Conservation (phyloP, 1,139 yeast genomes). For the Kazachstania sp. region DNA sequence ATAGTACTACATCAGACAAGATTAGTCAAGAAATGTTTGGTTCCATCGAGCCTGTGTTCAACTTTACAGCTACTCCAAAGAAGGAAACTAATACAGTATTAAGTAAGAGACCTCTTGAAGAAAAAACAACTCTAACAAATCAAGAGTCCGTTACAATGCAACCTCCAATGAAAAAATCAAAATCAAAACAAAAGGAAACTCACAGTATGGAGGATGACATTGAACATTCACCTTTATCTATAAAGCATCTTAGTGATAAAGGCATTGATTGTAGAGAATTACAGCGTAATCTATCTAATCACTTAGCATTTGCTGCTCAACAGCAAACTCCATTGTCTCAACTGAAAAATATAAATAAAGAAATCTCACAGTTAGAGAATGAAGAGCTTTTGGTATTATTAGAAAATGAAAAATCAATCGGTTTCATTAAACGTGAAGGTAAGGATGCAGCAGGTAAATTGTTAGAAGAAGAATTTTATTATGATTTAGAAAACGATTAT, state of each 20-base stretch:
- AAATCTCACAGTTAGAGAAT: constrained; percentile 38
- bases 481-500: constrained; percentile 71
- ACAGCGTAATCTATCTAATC: constrained; percentile 63
- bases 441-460: constrained; percentile 98
- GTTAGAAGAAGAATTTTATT: constrained; percentile 86
- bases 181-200: background rate
- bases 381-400: constrained; percentile 40
- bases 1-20: constrained; percentile 25
- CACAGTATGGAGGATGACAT: background rate
- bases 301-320: constrained; percentile 81
- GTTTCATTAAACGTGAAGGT: constrained; percentile 78
- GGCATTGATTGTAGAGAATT: constrained; percentile 34
- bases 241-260: constrained; percentile 2
- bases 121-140: constrained; percentile 35
- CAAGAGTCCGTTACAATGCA: background rate
- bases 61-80: background rate
- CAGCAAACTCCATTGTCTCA: constrained; percentile 77
- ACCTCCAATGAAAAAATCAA: background rate
- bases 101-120: constrained; percentile 13
- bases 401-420: constrained; percentile 45
- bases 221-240: constrained; percentile 10
- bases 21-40: constrained; percentile 30
- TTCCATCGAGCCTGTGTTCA: background rate
- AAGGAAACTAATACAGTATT: background rate
- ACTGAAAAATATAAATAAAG: constrained; percentile 51